Percentiles rank a stretch among this genome's conserved stretches.
phyloP scores from a whole-genome alignment of 2,329 filamentous ascomycete species.

The Alternaria hordeiaustralica region DNA sequence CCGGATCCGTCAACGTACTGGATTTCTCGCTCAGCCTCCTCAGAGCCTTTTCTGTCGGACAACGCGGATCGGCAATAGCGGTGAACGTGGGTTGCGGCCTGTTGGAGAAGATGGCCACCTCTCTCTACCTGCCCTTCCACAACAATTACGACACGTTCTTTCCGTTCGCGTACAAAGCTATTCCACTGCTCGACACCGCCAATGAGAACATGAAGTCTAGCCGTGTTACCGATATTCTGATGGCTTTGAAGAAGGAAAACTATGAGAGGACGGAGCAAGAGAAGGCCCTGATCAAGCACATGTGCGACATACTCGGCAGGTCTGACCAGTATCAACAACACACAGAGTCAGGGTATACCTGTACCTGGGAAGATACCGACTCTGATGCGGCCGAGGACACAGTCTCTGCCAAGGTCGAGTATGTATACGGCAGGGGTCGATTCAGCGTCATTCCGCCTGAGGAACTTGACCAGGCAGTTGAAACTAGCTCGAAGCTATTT shows the following conservation, averaged over 20 bases:
- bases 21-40: neutral
- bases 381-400: neutral
- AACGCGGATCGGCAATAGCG: neutral
- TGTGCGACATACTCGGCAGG: too few relatives aligned
- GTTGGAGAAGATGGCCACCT: neutral
- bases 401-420: neutral
- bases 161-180: neutral
- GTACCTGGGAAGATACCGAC: neutral
- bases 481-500: neutral
- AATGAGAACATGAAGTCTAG: neutral
- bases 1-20: neutral
- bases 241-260: neutral
- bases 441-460: neutral
- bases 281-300: neutral
- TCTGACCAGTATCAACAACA: neutral
- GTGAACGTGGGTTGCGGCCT: neutral
- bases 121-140: neutral
- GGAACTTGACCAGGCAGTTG: neutral
- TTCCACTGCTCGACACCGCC: neutral
- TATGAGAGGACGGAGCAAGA: neutral
- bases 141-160: neutral
- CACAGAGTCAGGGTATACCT: too few relatives aligned
- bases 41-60: neutral
- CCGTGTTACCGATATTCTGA: neutral
- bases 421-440: neutral